Base-by-base conservation (phyloP, 1,284 basidiomycete species). In the Vanrija sp. region DNA sequence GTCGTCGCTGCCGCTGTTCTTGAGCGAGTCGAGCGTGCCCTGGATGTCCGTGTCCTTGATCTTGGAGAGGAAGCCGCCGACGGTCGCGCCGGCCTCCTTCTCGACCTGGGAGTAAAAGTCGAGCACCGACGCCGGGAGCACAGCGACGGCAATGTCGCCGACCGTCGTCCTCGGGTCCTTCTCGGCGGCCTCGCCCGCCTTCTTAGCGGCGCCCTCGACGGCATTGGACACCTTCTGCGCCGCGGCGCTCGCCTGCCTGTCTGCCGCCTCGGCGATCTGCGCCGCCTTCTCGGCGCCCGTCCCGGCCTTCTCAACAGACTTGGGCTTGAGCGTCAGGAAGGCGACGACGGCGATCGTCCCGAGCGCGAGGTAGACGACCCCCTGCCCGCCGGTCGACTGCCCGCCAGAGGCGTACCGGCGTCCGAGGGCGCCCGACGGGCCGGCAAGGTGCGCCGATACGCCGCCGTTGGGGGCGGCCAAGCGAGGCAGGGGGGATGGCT, bases 1-100 rank as follows among this genome's bases (percentile, higher is more conserved):
- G 25, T 75, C 72, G 38, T 73, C 70, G 9, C 66, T 66, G 22
- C 74, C 74, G 45, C 57, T 50, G 47, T 72, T 69, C 62, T 75
- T 75, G 45, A 75, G 61, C 54, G 68, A 60, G 38, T 69, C 66
- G n/a, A 75, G 57, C 1, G 67, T 65, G 12, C 55, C 60, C 42
- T 64, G 48, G 20, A 74, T 52, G 50, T 75, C 72, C 47, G 65
- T 60, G 57, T 70, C 68, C 47, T 73, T 67, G 43, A 75, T 54
- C 49, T 57, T 60, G 20, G 65, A 60, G 39, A 75, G 53, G 62
- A 75, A 67, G 12, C 68, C 67, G 36, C 64, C 64, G 42, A 71
- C 44, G 38, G 18, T 46, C 12, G 69, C 71, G 23, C 69, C 71
- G 31, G 57, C 49, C 45, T 68, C 31, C 31, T 14, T 31, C 31